Conservation (phyloP, 2,329 filamentous ascomycete species). For the Penicillium sp. region DNA sequence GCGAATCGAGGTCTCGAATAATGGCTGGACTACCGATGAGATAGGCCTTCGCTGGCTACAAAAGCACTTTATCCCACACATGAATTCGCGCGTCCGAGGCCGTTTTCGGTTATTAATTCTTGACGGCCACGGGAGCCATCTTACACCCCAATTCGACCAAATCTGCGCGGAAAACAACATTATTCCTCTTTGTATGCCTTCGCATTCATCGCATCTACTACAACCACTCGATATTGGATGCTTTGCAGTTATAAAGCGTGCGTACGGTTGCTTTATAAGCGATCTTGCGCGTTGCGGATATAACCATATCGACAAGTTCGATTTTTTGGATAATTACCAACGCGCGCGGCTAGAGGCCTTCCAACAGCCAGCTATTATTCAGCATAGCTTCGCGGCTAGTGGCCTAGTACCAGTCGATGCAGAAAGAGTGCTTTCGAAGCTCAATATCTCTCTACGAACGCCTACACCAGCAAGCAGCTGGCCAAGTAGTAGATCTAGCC, state of each 20-base stretch:
- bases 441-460: slow-evolving; percentile 4
- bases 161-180: slow-evolving; percentile 5
- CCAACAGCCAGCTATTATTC: not conserved
- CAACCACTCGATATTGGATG: slow-evolving; percentile 1
- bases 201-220: slow-evolving; percentile 4
- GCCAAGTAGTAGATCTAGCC: no score
- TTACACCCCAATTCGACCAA: slow-evolving; percentile 3
- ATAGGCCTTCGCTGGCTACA: not conserved
- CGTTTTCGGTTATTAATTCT: not conserved
- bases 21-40: no score
- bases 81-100: not conserved
- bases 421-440: not conserved
- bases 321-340: not conserved
- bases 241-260: not conserved
- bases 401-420: not conserved
- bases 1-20: not conserved
- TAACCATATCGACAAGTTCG: not conserved
- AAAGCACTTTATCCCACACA: slow-evolving; percentile 3
- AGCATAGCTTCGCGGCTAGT: not conserved
- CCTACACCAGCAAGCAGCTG: not conserved
- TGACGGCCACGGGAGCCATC: not conserved
- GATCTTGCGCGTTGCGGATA: not conserved
- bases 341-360: not conserved
- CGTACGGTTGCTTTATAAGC: not conserved
- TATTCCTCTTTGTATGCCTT: slow-evolving; percentile 7